Base-by-base conservation (phyloP, 1,284 basidiomycete genomes). In the Ceratobasidium sp. region DNA sequence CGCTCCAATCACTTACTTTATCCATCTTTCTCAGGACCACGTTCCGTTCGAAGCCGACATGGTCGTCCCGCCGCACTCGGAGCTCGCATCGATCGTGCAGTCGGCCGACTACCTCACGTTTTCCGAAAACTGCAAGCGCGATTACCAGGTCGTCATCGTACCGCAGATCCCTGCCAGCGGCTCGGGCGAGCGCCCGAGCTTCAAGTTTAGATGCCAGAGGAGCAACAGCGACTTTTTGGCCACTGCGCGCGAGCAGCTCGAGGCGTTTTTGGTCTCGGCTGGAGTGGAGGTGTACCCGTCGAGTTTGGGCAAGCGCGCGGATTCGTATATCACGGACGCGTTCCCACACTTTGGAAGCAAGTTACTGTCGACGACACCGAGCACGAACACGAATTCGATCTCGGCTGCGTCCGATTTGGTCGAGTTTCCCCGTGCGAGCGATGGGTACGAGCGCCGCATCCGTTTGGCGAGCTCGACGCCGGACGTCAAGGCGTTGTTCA, bases 271-370 rank as follows among this genome's bases (percentile, higher is more conserved):
- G 77, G 86, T 93, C 67, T 91, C 91, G 78, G 92, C 96, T 81
- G 95, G 94, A 78, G 89, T 96, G 35, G 90, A 92, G 80, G 89
- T 93, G 78, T 93, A 91, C 82, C 90, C 91, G 28, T 89, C 90
- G 17, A 92, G 90, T 20, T 88, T 89, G 47, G 71, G 66, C 82
- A 93, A 93, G 84, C 88, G 95, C 60, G 92, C 92, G 35, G 97
- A 98, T 82, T 96, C 95, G 4, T 97, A 73, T 26, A 73, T 97
- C 81, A 93, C 96, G 31, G 95, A 97, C 81, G 94, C 96, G 0
- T 97, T 98, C 87, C 94, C 96, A 42, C 96, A 98, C 84, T 99
- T 99, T 84, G 95, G 98, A 82, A 96, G 94, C 85, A 98, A 97
- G 85, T 90, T 98, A 1, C 87, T 97, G 51, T 92, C 94, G 1